Percentiles rank a stretch among this genome's conserved stretches.
These are phyloP conservation scores for Ophiostoma pallidulum DNA, from an alignment of 2,329 filamentous ascomycete species.

Conservation along the genomic window DNA sequence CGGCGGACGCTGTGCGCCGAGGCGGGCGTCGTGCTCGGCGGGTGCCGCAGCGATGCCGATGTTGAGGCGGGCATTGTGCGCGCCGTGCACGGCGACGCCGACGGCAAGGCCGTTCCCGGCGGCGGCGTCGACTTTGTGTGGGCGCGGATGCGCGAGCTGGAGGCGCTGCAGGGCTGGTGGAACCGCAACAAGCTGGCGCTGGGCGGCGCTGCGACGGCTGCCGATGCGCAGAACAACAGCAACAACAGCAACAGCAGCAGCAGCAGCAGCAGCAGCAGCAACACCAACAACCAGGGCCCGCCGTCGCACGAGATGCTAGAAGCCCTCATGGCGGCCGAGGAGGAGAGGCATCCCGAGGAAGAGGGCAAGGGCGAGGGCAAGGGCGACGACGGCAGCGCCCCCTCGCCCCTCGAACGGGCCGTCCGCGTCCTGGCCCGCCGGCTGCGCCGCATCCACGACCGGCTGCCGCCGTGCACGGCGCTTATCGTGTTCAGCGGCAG, in stretches of 20 bases:
- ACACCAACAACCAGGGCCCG: conserved; percentile 25
- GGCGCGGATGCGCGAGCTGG: conserved; percentile 56
- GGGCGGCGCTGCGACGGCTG: conserved; percentile 23
- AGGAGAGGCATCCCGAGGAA: conserved; percentile 1
- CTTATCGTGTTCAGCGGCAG: conserved; percentile 57
- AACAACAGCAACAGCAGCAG: too few relatives aligned
- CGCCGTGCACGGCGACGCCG: conserved; percentile 48
- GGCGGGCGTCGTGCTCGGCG: conserved; percentile 43
- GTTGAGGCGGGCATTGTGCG: conserved; percentile 46
- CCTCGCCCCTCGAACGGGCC: conserved; percentile 33
- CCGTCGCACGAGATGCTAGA: conserved; percentile 21
- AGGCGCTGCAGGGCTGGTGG: conserved; percentile 59
- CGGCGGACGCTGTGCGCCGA: conserved; percentile 46
- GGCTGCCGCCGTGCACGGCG: conserved; percentile 54
- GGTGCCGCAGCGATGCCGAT: conserved; percentile 50
- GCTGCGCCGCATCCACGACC: conserved; percentile 45
- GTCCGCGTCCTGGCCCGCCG: conserved; percentile 38
- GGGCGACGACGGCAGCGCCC: not conserved
- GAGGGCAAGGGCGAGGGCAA: not conserved
- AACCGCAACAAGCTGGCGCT: conserved; percentile 42
- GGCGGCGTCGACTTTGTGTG: conserved; percentile 59
- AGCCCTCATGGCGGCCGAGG: conserved; percentile 11
- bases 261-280: not conserved
- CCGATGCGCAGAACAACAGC: too few relatives aligned
- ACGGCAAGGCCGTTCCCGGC: conserved; percentile 46